Base-by-base conservation (phyloP, 2,329 filamentous ascomycete species). In the Verticillium zaregamsianum region DNA sequence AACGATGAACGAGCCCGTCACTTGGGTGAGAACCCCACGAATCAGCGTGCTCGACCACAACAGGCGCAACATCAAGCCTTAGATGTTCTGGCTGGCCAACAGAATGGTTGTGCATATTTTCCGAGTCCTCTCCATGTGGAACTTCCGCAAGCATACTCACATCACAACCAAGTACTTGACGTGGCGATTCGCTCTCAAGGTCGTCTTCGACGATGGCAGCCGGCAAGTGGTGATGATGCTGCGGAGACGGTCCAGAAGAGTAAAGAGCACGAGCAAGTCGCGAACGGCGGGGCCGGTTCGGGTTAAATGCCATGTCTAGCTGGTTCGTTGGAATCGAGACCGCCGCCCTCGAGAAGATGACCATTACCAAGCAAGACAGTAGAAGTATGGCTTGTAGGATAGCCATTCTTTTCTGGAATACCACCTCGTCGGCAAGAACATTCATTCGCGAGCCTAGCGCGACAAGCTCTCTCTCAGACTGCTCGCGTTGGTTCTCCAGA, bases 361-460 rank as follows among this genome's bases (percentile, higher is more conserved):
- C 91, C 1, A 99, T 82, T 0, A 91, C 88, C 11, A 99, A 85
- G 68, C 93, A 97, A 55, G 94, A 87, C 0, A 98, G 84, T 6
- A 98, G 84, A 9, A 99, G 83, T 5, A 96, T 86, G 55, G 91
- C 93, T 74, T 98, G 95, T 37, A 97, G 86, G 62, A 98, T 95
- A 5, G 91, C 91, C 87, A 98, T 96, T 64, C 94, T 86, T 76
- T 97, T 97, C 76, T 90, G 88, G 67, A 90, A 90, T 39, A 89
- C 85, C 28, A 98, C 86, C 75, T 99, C 95, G 70, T 98, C 94
- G n/a, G 94, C 94, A 12, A 99, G 84, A 35, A 98, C 82, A 62
- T 91, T 93, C 49, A 99, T 84, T 28, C 95, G 86, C 9, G 87
- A 80, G 69, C 89, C 91, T 59, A 98, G 82, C 3, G 93, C 93